Evolutionary conservation across 2,329 filamentous ascomycete genomes (phyloP).

Genomic region (Fusarium zealandicum): DNA sequence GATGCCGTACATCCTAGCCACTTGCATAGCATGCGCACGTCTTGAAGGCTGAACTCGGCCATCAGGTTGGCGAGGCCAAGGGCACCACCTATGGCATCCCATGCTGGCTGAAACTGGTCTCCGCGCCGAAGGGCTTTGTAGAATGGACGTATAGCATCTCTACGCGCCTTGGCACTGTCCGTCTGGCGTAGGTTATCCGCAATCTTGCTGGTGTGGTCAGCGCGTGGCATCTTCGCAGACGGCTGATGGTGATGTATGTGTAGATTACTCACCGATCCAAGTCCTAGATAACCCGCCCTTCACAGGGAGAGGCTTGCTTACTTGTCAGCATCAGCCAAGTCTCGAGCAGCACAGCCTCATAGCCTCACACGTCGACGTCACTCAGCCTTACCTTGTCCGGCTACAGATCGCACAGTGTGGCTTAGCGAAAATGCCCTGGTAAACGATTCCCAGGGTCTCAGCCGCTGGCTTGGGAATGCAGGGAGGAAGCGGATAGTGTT

Average conservation of each 20-base stretch:
- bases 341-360: neutral
- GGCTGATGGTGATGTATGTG: neutral
- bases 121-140: conserved; percentile 32
- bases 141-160: conserved; percentile 28
- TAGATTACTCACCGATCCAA: no score
- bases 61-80: conserved; percentile 33
- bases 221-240: conserved; percentile 13
- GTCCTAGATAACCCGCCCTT: no score
- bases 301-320: neutral
- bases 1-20: conserved; percentile 33
- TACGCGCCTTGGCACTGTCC: conserved; percentile 23
- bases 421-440: neutral
- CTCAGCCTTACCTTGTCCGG: neutral
- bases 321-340: neutral
- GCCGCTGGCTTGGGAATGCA: no score
- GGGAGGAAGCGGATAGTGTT: no score
- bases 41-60: conserved; percentile 38
- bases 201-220: conserved; percentile 1
- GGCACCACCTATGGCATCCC: conserved; percentile 36
- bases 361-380: neutral
- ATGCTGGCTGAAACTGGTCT: conserved; percentile 30
- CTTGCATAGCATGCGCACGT: conserved; percentile 29
- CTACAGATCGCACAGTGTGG: neutral
- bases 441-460: neutral
- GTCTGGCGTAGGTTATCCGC: conserved; percentile 24